Percentiles rank a stretch among this genome's conserved stretches.
Conservation (phyloP, 768 basidiomycete genomes). For the Cytidiella melzeri region DNA sequence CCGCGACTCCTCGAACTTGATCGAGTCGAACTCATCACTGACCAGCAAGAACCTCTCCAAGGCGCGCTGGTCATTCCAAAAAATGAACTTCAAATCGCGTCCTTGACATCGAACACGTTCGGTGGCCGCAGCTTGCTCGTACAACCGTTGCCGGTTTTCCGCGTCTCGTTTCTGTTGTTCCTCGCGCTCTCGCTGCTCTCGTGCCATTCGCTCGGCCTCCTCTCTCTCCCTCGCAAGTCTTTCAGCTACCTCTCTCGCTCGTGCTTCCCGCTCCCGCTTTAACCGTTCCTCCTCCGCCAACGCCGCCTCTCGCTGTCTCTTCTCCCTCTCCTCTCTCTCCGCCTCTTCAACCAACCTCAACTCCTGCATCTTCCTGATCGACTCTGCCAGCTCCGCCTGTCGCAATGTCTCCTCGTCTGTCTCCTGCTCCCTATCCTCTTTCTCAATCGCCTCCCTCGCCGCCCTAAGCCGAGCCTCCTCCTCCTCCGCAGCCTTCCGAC, state of each 20-base stretch:
- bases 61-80: not conserved
- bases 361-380: conserved; percentile 3
- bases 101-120: not conserved
- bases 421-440: conserved; percentile 1
- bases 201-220: not conserved
- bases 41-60: not conserved
- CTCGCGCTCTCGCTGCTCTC: conserved; percentile 1
- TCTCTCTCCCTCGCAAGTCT: not conserved
- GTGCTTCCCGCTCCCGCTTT: no score
- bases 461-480: not conserved
- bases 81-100: not conserved
- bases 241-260: no score
- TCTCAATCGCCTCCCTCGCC: not conserved
- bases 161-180: not conserved
- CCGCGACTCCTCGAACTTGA: conserved; percentile 45
- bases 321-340: not conserved
- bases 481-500: not conserved
- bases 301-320: not conserved
- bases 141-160: not conserved
- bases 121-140: not conserved
- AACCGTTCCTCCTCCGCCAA: no score
- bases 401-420: not conserved
- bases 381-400: conserved; percentile 1
- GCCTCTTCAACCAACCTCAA: conserved; percentile 1
- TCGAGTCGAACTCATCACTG: conserved; percentile 47